Evolutionary conservation across 805 yeast species (phyloP).

Genomic region (Nakazawaea populi): DNA sequence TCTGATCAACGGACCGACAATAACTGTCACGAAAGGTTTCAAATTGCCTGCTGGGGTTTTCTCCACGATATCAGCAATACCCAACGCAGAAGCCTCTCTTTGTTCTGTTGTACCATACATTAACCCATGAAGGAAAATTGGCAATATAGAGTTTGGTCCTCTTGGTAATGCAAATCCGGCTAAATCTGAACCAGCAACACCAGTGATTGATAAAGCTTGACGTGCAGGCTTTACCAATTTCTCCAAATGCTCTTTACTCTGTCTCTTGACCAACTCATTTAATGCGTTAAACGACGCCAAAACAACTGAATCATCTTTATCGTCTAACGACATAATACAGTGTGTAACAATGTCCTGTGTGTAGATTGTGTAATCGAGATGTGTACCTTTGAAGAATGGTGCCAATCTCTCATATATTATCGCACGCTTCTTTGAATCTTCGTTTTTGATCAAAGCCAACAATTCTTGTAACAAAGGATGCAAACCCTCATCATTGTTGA

Average conservation of each 20-base stretch:
- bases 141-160: conserved; percentile 85
- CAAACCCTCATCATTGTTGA: conserved; percentile 70
- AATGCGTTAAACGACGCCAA: conserved; percentile 61
- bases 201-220: conserved; percentile 63
- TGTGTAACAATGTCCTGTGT: conserved; percentile 69
- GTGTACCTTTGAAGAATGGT: conserved; percentile 59
- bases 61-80: conserved; percentile 80
- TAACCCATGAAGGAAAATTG: conserved; percentile 89
- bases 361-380: conserved; percentile 66
- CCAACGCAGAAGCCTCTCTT: conserved; percentile 82
- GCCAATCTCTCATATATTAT: conserved; percentile 64
- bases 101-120: conserved; percentile 87
- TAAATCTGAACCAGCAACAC: conserved; percentile 56
- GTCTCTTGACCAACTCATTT: conserved; percentile 58
- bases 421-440: conserved; percentile 57
- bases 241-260: conserved; percentile 73
- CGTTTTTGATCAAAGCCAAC: conserved; percentile 69
- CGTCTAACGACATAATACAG: conserved; percentile 69
- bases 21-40: conserved; percentile 84
- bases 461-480: conserved; percentile 83
- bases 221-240: conserved; percentile 74
- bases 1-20: conserved; percentile 97
- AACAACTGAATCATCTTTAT: conserved; percentile 56
- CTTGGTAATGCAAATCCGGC: conserved; percentile 71
- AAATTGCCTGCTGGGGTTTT: conserved; percentile 80